Conservation (phyloP, 176 grass and related monocot genomes). For the Calamus simplicifolius region DNA sequence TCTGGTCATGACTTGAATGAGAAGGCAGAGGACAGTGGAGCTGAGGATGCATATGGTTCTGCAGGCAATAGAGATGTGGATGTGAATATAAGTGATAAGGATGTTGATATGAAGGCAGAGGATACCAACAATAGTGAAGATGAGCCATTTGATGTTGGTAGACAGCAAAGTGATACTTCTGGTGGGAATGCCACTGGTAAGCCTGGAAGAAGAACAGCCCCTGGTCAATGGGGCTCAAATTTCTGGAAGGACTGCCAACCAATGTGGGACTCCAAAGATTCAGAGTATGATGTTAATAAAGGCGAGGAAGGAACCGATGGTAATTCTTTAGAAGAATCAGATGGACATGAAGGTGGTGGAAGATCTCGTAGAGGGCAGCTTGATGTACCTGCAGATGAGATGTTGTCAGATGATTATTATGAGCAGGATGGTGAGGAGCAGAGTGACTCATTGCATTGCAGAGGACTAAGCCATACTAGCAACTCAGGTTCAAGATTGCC, state of each 20-base stretch:
- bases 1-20: slow-evolving; percentile 74
- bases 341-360: slow-evolving; percentile 45
- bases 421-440: slow-evolving; percentile 84
- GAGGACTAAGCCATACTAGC: slow-evolving; percentile 37
- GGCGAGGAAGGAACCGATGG: slow-evolving; percentile 21
- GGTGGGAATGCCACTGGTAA: slow-evolving; percentile 28
- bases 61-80: slow-evolving; percentile 36
- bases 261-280: slow-evolving; percentile 27
- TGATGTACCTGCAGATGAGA: slow-evolving; percentile 70
- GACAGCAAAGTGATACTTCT: slow-evolving; percentile 17
- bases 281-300: slow-evolving; percentile 21
- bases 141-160: slow-evolving; percentile 32
- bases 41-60: slow-evolving; percentile 35
- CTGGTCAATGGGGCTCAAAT: slow-evolving; percentile 58
- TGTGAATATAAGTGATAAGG: slow-evolving; percentile 51
- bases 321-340: slow-evolving; percentile 44
- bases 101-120: slow-evolving; percentile 67
- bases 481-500: slow-evolving; percentile 44
- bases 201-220: slow-evolving; percentile 31
- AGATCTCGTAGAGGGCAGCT: slow-evolving; percentile 37
- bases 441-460: slow-evolving; percentile 52
- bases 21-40: slow-evolving; percentile 39
- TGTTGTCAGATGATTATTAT: slow-evolving; percentile 96
- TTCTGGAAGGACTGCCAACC: slow-evolving; percentile 72
- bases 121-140: slow-evolving; percentile 49